Evolutionary conservation across 2,329 filamentous ascomycete species (phyloP).

Genomic region (Thyridium curvatum): DNA sequence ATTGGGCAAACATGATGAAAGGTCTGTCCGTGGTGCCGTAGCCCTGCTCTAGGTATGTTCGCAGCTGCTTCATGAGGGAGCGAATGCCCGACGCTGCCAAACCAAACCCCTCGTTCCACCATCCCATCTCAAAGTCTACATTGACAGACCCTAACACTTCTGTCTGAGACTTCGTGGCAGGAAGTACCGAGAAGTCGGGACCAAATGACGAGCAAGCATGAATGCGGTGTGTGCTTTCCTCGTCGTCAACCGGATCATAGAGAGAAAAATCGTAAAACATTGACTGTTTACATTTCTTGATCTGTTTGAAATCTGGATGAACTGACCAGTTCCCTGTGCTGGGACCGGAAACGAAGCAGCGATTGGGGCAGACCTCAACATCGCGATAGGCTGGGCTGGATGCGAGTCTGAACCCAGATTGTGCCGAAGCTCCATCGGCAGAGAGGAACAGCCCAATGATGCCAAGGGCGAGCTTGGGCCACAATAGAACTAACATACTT

Average conservation of each 20-base stretch:
- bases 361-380: conserved; percentile 9
- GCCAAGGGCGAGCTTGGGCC: neutral
- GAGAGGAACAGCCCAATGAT: too few species aligned
- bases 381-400: too few species aligned
- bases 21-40: conserved; percentile 8
- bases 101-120: conserved; percentile 8
- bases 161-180: conserved; percentile 6
- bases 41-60: conserved; percentile 18
- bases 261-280: conserved; percentile 27
- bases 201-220: conserved; percentile 20
- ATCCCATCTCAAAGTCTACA: conserved; percentile 9
- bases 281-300: conserved; percentile 18
- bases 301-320: conserved; percentile 15
- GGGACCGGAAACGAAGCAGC: conserved; percentile 14
- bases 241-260: conserved; percentile 23
- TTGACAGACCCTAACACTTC: conserved; percentile 1
- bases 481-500: neutral
- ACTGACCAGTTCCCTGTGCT: conserved; percentile 17
- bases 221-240: conserved; percentile 18
- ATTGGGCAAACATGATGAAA: conserved; percentile 7
- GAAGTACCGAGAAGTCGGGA: conserved; percentile 3
- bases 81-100: conserved; percentile 12
- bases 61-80: conserved; percentile 17
- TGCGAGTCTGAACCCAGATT: too few species aligned
- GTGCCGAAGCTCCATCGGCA: too few species aligned